Conservation (phyloP, 2,329 filamentous ascomycete genomes). For the Pestalotiopsis sp. region DNA sequence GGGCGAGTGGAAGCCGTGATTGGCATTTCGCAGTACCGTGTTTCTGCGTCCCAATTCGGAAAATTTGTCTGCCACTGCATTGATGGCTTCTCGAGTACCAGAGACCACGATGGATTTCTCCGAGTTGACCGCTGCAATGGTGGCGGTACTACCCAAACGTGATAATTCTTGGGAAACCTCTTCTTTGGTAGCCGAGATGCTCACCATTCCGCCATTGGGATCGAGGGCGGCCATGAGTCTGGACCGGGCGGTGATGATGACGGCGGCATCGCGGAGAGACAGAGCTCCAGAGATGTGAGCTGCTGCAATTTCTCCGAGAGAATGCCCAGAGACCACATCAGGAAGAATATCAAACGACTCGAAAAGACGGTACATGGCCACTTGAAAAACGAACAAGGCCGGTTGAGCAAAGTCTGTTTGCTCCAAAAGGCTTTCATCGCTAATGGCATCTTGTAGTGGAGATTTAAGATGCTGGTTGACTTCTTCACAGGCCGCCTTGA, state of each 20-base stretch:
- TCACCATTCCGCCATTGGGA: constrained; percentile 10
- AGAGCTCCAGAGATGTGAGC: constrained; percentile 30
- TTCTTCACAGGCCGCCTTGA: constrained; percentile 8
- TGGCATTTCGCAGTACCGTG: constrained; percentile 8
- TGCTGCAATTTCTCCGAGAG: constrained; percentile 28
- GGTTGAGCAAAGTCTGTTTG: constrained; percentile 32
- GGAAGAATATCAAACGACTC: constrained; percentile 27
- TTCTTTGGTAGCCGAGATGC: constrained; percentile 2
- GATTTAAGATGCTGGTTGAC: constrained; percentile 7
- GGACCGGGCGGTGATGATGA: constrained; percentile 29
- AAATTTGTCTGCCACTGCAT: constrained; percentile 9
- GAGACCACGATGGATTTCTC: constrained; percentile 12
- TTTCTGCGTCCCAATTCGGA: constrained; percentile 8
- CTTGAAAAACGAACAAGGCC: constrained; percentile 31
- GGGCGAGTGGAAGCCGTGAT: constrained; percentile 12
- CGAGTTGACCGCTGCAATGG: constrained; percentile 8
- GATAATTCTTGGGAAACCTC: constrained; percentile 6
- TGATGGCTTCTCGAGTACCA: constrained; percentile 11
- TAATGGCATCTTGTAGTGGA: constrained; percentile 15
- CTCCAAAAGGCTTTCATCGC: constrained; percentile 21
- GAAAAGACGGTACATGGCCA: constrained; percentile 31
- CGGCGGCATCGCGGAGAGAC: constrained; percentile 29
- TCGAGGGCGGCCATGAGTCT: constrained; percentile 23
- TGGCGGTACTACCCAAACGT: constrained; percentile 3
- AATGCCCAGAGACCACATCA: constrained; percentile 26